These are phyloP conservation scores for Leptographium wingfieldii DNA, from an alignment of 2,329 filamentous ascomycete genomes.

Conservation along the genomic window DNA sequence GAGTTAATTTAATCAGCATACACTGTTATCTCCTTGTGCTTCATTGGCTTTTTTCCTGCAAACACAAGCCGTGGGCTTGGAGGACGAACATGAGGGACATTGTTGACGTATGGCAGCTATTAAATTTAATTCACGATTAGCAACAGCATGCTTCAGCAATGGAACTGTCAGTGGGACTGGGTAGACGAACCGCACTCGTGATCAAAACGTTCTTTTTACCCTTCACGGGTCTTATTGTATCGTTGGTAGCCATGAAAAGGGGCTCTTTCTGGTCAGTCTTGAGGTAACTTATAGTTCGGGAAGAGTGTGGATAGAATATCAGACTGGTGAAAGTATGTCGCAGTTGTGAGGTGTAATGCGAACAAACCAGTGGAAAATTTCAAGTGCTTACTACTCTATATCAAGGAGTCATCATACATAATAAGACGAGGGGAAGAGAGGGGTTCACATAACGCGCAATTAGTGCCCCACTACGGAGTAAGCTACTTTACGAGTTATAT, in stretches of 20 bases:
- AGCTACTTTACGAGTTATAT: background rate
- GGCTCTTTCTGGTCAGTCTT: background rate
- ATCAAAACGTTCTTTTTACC: conserved; percentile 79
- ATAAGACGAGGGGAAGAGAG: background rate
- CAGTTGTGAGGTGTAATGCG: background rate
- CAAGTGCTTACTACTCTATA: background rate
- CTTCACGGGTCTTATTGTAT: conserved; percentile 45
- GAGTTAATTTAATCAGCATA: background rate
- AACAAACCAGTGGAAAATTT: background rate
- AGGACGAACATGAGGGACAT: conserved; percentile 49
- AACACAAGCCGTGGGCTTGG: background rate
- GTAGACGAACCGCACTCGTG: conserved; percentile 76
- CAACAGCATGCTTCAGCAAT: background rate
- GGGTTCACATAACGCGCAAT: background rate
- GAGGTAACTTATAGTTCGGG: too few species aligned
- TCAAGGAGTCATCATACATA: background rate
- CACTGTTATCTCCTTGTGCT: background rate
- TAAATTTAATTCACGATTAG: background rate
- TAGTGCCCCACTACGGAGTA: background rate
- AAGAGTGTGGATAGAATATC: too few species aligned
- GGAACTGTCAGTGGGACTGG: conserved; percentile 23
- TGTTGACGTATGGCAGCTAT: conserved; percentile 32
- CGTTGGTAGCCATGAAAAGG: background rate
- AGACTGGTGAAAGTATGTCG: too few species aligned
- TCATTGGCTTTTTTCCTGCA: background rate